Evolutionary conservation across 2,329 filamentous ascomycete genomes (phyloP).

Genomic region (Alternaria dauci): DNA sequence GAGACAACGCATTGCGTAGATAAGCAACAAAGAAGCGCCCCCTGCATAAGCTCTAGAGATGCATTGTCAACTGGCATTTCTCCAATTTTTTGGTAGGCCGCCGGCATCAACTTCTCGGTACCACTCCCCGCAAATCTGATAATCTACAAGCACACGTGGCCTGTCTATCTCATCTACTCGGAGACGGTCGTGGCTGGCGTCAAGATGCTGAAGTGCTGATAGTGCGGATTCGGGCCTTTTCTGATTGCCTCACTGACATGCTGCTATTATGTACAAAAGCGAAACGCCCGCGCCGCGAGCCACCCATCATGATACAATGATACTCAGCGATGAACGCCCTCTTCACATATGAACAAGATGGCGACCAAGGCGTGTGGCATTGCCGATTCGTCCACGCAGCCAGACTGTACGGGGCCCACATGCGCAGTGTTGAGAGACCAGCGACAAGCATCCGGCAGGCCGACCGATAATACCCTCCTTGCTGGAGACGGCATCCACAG

Average conservation of each 20-base stretch:
- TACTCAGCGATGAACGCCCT: neutral
- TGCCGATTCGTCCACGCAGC: constrained; percentile 3
- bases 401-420: neutral
- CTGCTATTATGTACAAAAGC: neutral
- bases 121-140: constrained; percentile 13
- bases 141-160: constrained; percentile 6
- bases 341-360: neutral
- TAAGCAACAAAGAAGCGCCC: neutral
- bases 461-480: constrained; percentile 1
- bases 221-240: constrained; percentile 10
- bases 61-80: neutral
- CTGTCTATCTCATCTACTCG: neutral
- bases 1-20: neutral
- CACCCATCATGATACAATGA: neutral
- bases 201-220: neutral
- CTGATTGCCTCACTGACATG: constrained; percentile 1
- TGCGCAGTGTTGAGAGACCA: neutral
- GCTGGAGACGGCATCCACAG: neutral
- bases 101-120: constrained; percentile 2
- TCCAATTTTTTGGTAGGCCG: neutral
- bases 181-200: neutral
- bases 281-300: neutral
- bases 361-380: neutral
- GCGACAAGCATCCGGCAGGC: neutral
- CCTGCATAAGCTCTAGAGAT: neutral